Percentiles rank a stretch among this genome's conserved stretches.
phyloP scores from a whole-genome alignment of 768 basidiomycete genomes.

The button mushroom (Agaricus bisporus) region DNA sequence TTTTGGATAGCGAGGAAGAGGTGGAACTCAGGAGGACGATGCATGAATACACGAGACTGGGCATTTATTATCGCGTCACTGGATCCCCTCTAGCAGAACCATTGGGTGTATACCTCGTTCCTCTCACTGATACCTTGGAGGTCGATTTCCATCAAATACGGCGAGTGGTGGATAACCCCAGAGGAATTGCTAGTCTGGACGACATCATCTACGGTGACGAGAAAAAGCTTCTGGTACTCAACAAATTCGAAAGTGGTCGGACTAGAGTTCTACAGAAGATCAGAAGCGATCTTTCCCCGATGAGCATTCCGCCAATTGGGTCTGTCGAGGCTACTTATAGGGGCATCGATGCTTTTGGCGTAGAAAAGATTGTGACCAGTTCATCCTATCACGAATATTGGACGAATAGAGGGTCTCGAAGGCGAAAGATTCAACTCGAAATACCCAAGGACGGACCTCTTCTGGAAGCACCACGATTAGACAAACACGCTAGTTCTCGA shows the following conservation, averaged over 20 bases:
- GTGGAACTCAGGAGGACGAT: constrained; percentile 43
- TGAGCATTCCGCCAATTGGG: constrained; percentile 47
- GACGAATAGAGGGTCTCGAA: constrained; percentile 46
- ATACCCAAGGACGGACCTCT: constrained; percentile 56
- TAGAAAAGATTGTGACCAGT: constrained; percentile 9
- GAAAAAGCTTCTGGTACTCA: constrained; percentile 47
- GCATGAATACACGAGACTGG: constrained; percentile 58
- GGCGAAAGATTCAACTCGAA: constrained; percentile 33
- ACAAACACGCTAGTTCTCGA: constrained; percentile 33
- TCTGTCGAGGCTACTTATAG: constrained; percentile 35
- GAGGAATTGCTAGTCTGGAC: constrained; percentile 52
- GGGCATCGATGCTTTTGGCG: too few relatives aligned
- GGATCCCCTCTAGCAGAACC: constrained; percentile 44
- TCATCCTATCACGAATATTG: constrained; percentile 59
- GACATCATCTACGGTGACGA: constrained; percentile 42
- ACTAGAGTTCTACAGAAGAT: constrained; percentile 50
- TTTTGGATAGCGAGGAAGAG: constrained; percentile 40
- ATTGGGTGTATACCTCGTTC: constrained; percentile 61
- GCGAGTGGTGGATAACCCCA: constrained; percentile 39
- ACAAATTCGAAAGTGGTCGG: constrained; percentile 48
- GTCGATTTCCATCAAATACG: constrained; percentile 58
- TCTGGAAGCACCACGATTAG: constrained; percentile 44
- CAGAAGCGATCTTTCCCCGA: constrained; percentile 60
- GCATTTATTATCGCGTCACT: constrained; percentile 59
- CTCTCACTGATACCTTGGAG: constrained; percentile 40